These are phyloP conservation scores for Emmonsiellopsis sp. DNA, from an alignment of 2,329 filamentous ascomycete genomes.

Conservation along the genomic window DNA sequence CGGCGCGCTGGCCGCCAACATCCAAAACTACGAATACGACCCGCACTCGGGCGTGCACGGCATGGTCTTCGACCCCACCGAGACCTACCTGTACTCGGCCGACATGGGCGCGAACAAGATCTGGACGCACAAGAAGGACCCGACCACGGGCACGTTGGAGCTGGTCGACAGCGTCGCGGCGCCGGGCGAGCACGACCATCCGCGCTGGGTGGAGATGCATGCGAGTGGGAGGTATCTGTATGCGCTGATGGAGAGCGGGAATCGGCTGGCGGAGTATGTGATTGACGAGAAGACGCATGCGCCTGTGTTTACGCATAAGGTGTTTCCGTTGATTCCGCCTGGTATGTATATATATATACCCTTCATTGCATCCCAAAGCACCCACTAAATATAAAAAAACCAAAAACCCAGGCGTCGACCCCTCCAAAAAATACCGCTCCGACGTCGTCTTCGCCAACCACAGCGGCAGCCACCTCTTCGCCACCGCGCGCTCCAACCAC, in stretches of 20 bases:
- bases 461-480: constrained; percentile 68
- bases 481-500: constrained; percentile 69
- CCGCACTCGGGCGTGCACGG: constrained; percentile 39
- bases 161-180: constrained; percentile 66
- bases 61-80: constrained; percentile 37
- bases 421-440: constrained; percentile 60
- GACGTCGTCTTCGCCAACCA: constrained; percentile 69
- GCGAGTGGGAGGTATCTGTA: constrained; percentile 70
- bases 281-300: constrained; percentile 64
- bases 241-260: constrained; percentile 82
- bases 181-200: constrained; percentile 63
- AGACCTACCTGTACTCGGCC: constrained; percentile 39
- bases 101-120: constrained; percentile 44
- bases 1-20: constrained; percentile 31
- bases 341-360: neutral
- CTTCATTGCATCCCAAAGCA: neutral
- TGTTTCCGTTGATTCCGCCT: constrained; percentile 67
- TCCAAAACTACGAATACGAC: constrained; percentile 39
- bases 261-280: constrained; percentile 70
- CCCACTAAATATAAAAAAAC: neutral
- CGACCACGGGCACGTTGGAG: constrained; percentile 50
- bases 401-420: constrained; percentile 19
- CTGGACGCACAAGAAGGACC: constrained; percentile 71
- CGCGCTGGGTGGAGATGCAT: constrained; percentile 81
- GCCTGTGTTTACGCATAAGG: constrained; percentile 68